Evolutionary conservation across 2,329 filamentous ascomycete genomes (phyloP).

Genomic region (Exophiala sp.): DNA sequence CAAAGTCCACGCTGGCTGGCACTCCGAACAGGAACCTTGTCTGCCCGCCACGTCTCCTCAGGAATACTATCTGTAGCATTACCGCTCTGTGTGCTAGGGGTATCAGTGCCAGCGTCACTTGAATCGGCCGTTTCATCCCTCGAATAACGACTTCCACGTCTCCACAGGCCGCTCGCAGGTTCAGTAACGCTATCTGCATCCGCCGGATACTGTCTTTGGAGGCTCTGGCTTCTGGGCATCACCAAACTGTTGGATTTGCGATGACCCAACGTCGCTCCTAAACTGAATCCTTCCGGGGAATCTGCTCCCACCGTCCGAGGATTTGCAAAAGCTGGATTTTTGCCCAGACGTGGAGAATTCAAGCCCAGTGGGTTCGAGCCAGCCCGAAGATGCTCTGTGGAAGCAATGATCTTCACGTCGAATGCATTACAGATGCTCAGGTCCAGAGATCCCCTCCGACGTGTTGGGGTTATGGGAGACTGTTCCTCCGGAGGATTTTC

Average conservation of each 20-base stretch:
- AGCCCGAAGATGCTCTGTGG: slow-evolving; percentile 58
- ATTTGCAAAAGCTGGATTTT: slow-evolving; percentile 26
- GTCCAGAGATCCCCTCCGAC: slow-evolving; percentile 28
- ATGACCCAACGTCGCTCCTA: slow-evolving; percentile 22
- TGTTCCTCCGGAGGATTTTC: slow-evolving; percentile 23
- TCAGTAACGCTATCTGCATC: slow-evolving; percentile 6
- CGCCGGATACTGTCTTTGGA: slow-evolving; percentile 13
- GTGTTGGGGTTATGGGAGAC: slow-evolving; percentile 15
- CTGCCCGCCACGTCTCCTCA: slow-evolving; percentile 7
- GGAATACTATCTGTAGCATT: slow-evolving; percentile 9
- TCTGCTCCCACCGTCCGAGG: slow-evolving; percentile 23
- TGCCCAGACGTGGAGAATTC: slow-evolving; percentile 26
- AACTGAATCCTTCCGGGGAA: slow-evolving; percentile 25
- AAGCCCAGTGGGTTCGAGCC: slow-evolving; percentile 36
- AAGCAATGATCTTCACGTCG: slow-evolving; percentile 58
- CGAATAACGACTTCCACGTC: slow-evolving; percentile 20
- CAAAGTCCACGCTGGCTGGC: slow-evolving; percentile 25
- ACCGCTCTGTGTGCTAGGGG: slow-evolving; percentile 9
- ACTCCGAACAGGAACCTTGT: slow-evolving; percentile 18
- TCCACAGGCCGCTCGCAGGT: slow-evolving; percentile 20
- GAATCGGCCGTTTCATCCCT: slow-evolving; percentile 20
- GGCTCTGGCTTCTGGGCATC: slow-evolving; percentile 15
- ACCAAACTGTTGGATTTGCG: slow-evolving; percentile 4
- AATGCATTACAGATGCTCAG: slow-evolving; percentile 50
- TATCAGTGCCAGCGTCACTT: slow-evolving; percentile 13